Conservation (phyloP, 768 basidiomycete species). For the Termitomyces sp. region DNA sequence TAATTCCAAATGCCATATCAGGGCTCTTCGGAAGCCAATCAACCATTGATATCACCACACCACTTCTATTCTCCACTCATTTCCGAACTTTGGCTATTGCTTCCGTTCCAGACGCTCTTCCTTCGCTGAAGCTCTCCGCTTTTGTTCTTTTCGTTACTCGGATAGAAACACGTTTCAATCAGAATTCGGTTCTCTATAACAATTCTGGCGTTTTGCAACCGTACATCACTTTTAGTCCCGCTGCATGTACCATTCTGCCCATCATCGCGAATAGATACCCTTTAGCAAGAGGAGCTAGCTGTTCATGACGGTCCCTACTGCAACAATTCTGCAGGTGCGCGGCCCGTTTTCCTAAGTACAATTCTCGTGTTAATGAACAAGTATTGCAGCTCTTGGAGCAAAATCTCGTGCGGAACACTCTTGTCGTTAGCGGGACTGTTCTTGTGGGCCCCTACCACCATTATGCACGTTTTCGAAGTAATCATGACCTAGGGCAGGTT, state of each 20-base stretch:
- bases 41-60: neutral
- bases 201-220: neutral
- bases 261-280: neutral
- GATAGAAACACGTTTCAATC: constrained; percentile 2
- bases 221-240: neutral
- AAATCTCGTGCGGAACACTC: constrained; percentile 19
- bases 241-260: neutral
- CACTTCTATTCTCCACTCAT: neutral
- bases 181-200: constrained; percentile 1
- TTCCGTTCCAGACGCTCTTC: neutral
- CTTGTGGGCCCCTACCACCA: constrained; percentile 13
- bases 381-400: constrained; percentile 15
- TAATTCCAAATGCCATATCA: neutral
- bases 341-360: neutral
- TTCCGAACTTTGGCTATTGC: neutral
- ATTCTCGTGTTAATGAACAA: neutral
- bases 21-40: neutral
- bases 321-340: neutral
- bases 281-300: neutral
- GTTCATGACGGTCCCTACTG: neutral
- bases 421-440: constrained; percentile 21
- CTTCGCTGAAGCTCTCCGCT: neutral
- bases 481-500: constrained; percentile 15
- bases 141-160: constrained; percentile 5
- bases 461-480: neutral